These are phyloP conservation scores for Mycena sp. DNA, from an alignment of 1,284 basidiomycete species.

Conservation along the genomic window DNA sequence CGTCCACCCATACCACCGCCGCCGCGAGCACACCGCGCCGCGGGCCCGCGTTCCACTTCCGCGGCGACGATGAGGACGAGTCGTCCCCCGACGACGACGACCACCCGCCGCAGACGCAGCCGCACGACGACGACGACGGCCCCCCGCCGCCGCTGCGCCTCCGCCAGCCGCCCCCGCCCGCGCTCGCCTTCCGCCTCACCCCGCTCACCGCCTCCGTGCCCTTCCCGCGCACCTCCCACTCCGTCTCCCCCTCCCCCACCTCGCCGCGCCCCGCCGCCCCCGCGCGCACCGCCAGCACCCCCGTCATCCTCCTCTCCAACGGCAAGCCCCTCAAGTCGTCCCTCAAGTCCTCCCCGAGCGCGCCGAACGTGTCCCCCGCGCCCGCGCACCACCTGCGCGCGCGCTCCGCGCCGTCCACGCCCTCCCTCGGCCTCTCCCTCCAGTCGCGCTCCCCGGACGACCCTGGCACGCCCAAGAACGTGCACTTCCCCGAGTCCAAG, in stretches of 20 bases:
- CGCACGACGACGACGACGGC: constrained; percentile 33
- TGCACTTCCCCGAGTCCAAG: constrained; percentile 81
- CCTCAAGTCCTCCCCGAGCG: constrained; percentile 75
- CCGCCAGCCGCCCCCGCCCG: constrained; percentile 16
- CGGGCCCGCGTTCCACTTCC: constrained; percentile 36
- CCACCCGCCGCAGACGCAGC: constrained; percentile 19
- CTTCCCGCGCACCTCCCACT: neutral
- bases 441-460: constrained; percentile 29
- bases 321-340: constrained; percentile 92
- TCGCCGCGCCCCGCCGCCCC: constrained; percentile 39
- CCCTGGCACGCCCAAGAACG: constrained; percentile 77
- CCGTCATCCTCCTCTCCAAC: constrained; percentile 74
- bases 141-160: constrained; percentile 25
- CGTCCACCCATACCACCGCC: neutral
- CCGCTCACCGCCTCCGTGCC: neutral
- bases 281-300: constrained; percentile 43
- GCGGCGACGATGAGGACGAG: constrained; percentile 28
- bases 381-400: constrained; percentile 53
- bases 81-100: constrained; percentile 9
- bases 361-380: constrained; percentile 35
- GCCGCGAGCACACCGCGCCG: neutral
- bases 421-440: constrained; percentile 42
- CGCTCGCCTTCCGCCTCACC: constrained; percentile 24
- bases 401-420: constrained; percentile 77
- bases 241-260: constrained; percentile 41